Percentiles rank a stretch among this genome's conserved stretches.
Conservation (phyloP, 495 filamentous ascomycete species). For the Pyrenula aspistea region DNA sequence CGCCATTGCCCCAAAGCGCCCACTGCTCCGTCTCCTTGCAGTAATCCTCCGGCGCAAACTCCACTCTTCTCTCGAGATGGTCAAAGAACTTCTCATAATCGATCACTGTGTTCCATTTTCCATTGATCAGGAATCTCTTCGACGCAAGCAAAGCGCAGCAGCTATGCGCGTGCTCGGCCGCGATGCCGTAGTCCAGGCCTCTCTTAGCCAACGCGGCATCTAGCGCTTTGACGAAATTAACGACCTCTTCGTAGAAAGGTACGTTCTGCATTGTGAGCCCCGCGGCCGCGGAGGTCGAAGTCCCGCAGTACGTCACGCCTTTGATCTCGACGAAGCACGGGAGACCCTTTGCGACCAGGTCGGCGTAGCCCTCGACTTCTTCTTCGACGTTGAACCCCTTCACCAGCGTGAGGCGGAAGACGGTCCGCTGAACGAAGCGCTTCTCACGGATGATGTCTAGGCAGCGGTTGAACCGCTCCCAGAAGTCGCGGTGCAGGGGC, state of each 20-base stretch:
- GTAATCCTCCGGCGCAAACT: constrained; percentile 81
- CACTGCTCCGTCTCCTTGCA: constrained; percentile 80
- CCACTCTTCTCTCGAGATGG: constrained; percentile 55
- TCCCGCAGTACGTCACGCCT: constrained; percentile 94
- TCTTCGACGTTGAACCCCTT: constrained; percentile 96
- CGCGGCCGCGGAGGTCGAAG: constrained; percentile 62
- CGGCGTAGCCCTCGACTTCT: constrained; percentile 80
- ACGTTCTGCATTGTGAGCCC: constrained; percentile 93
- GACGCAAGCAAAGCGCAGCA: constrained; percentile 83
- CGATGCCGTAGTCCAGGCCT: constrained; percentile 75
- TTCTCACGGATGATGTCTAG: constrained; percentile 79
- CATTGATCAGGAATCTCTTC: constrained; percentile 56
- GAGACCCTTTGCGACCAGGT: constrained; percentile 70
- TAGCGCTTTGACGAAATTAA: constrained; percentile 64
- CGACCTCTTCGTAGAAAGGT: constrained; percentile 84
- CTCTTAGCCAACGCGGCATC: constrained; percentile 50
- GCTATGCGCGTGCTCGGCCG: constrained; percentile 87
- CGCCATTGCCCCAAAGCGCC: constrained; percentile 89
- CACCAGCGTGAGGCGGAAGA: constrained; percentile 89
- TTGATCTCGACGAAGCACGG: constrained; percentile 92
- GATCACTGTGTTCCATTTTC: constrained; percentile 83
- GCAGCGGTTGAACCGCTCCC: constrained; percentile 86
- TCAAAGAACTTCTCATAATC: constrained; percentile 86
- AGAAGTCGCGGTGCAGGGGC: constrained; percentile 90
- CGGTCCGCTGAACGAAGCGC: constrained; percentile 73